A percentile compares a stretch with the other conserved stretches of the same genome.
These are phyloP conservation scores for Scenedesmus sp. DNA, from an alignment of 163 green algal genomes.

Conservation along the genomic window DNA sequence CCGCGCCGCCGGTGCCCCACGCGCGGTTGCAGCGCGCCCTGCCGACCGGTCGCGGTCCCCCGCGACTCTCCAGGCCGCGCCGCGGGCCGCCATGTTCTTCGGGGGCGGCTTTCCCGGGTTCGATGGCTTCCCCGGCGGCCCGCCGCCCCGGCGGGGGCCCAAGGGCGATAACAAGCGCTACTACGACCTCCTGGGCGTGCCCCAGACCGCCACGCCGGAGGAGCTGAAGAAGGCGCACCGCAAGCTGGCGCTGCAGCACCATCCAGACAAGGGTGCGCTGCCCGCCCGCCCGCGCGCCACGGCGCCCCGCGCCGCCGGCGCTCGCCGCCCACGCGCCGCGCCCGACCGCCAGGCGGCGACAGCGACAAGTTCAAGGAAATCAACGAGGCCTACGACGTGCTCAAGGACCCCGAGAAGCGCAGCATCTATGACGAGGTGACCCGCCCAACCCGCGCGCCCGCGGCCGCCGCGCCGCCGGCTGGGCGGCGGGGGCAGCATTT, in stretches of 20 bases:
- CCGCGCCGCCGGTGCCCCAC: too few relatives aligned
- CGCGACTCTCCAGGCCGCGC: too few relatives aligned
- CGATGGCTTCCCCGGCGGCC: slow-evolving; percentile 56
- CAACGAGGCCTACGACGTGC: slow-evolving; percentile 93
- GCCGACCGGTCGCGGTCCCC: too few relatives aligned
- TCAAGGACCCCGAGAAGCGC: slow-evolving; percentile 92
- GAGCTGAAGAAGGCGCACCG: slow-evolving; percentile 98
- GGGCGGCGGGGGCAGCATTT: too few relatives aligned
- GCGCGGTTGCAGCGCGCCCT: too few relatives aligned
- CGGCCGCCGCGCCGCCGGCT: not conserved
- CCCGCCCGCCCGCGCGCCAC: too few relatives aligned
- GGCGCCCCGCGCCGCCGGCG: not conserved
- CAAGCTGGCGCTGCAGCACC: slow-evolving; percentile 92
- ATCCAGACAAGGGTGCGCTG: slow-evolving; percentile 93
- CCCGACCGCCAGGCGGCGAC: slow-evolving; percentile 77
- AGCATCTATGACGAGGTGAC: slow-evolving; percentile 91
- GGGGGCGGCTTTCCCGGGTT: slow-evolving; percentile 64
- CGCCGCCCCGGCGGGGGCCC: slow-evolving; percentile 46
- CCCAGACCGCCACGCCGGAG: slow-evolving; percentile 74
- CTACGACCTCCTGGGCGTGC: slow-evolving; percentile 95
- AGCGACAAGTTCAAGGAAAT: slow-evolving; percentile 96
- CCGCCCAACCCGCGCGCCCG: not conserved
- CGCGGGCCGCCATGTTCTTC: slow-evolving; percentile 53
- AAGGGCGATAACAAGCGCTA: slow-evolving; percentile 78
- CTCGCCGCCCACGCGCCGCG: not conserved